Conservation (phyloP, 164 flowering plant species). For the Liquidambar formosana region DNA sequence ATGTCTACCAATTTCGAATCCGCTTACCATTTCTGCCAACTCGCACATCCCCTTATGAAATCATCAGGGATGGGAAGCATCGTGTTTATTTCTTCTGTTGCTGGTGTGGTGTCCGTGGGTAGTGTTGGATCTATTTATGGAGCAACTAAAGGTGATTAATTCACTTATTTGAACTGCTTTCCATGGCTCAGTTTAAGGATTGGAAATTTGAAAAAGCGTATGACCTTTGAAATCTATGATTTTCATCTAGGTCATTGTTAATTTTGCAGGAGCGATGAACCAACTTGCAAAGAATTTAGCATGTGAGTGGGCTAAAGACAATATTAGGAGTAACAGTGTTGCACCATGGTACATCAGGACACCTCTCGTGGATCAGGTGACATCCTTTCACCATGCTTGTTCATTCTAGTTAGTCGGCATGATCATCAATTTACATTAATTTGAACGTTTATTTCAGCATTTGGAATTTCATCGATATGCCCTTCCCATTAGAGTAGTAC, state of each 20-base stretch:
- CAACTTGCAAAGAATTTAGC: conserved; percentile 37
- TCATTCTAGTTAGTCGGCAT: no score
- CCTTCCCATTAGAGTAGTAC: no score
- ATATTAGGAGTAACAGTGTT: conserved; percentile 30
- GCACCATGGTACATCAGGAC: conserved; percentile 34
- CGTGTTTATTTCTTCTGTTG: conserved; percentile 50
- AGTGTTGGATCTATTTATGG: conserved; percentile 31
- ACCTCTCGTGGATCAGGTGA: conserved; percentile 22
- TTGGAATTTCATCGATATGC: no score
- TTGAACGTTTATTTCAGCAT: no score
- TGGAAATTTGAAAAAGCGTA: no score
- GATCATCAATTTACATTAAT: no score
- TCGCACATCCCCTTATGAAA: conserved; percentile 58
- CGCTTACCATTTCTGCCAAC: conserved; percentile 49
- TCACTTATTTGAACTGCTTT: no score
- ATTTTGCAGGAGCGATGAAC: conserved; percentile 39
- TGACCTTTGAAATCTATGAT: no score
- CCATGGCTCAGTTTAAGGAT: no score
- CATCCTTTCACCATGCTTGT: not conserved
- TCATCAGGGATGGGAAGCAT: conserved; percentile 46
- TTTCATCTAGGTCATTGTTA: no score
- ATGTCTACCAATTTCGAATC: conserved; percentile 54
- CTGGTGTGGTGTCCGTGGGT: conserved; percentile 30
- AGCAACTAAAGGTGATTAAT: conserved; percentile 51
- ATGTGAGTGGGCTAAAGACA: conserved; percentile 45